Evolutionary conservation across 179 eudicot species (phyloP).

Genomic region (Silene coronaria): DNA sequence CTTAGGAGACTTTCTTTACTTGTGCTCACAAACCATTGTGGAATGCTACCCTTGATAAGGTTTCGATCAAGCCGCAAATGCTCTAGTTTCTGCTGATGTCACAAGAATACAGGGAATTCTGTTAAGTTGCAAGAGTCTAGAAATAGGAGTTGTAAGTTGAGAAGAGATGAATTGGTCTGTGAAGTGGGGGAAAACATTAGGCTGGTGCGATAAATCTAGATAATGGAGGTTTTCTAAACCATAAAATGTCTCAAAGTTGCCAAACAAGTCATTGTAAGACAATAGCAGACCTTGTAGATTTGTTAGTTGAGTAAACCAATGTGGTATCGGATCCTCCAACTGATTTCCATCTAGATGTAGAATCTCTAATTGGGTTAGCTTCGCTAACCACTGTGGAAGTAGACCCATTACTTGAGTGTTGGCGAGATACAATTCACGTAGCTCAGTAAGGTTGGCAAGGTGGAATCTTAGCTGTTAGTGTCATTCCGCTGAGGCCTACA

Average conservation of each 20-base stretch:
- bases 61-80: not conserved
- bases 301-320: conserved; percentile 11
- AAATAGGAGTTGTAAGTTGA: not conserved
- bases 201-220: not conserved
- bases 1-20: not conserved
- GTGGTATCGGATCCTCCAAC: conserved; percentile 18
- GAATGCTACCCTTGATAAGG: conserved; percentile 16
- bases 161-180: conserved; percentile 1
- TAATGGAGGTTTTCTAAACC: not conserved
- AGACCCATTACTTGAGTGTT: conserved; percentile 11
- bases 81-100: conserved; percentile 10
- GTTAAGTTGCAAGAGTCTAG: conserved; percentile 19
- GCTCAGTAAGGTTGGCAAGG: conserved; percentile 18
- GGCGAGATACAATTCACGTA: conserved; percentile 4
- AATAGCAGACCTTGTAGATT: conserved; percentile 2
- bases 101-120: conserved; percentile 23
- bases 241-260: not conserved
- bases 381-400: conserved; percentile 11
- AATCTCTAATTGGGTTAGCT: conserved; percentile 4
- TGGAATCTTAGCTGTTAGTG: conserved; percentile 17
- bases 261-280: conserved; percentile 2
- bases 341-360: conserved; percentile 5
- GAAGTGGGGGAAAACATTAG: not conserved
- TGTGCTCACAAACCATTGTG: conserved; percentile 22
- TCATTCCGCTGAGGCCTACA: not conserved